Evolutionary conservation across 805 yeast genomes (phyloP).

Genomic region (Cyberlindnera sargentensis): DNA sequence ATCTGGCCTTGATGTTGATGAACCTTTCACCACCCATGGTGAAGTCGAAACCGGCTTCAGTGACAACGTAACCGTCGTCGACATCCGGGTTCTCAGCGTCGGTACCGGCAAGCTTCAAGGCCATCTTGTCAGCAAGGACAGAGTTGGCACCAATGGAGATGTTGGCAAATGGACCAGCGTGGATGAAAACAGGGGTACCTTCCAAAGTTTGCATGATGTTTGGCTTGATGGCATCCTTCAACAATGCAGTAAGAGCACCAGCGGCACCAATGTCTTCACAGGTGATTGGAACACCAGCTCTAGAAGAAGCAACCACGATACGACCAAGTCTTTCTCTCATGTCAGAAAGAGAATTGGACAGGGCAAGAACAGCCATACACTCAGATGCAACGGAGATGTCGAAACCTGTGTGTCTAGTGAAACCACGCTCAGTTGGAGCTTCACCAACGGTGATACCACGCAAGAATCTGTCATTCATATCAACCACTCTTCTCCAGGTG

Average conservation of each 20-base stretch:
- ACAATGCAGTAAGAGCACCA: slow-evolving; percentile 76
- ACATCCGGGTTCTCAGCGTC: slow-evolving; percentile 34
- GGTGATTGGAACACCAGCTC: slow-evolving; percentile 65
- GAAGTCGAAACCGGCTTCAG: slow-evolving; percentile 87
- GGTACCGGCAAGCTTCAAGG: slow-evolving; percentile 72
- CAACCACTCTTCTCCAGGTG: slow-evolving; percentile 80
- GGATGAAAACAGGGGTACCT: slow-evolving; percentile 83
- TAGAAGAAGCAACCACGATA: slow-evolving; percentile 67
- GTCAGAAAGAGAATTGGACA: slow-evolving; percentile 62
- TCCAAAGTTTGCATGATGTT: slow-evolving; percentile 83
- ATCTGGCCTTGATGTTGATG: slow-evolving; percentile 73
- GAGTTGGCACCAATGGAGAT: slow-evolving; percentile 84
- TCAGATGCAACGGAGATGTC: slow-evolving; percentile 84
- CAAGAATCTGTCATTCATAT: slow-evolving; percentile 73
- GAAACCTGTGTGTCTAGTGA: slow-evolving; percentile 67
- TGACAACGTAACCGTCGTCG: slow-evolving; percentile 68
- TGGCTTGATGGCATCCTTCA: slow-evolving; percentile 80
- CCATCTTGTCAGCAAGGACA: slow-evolving; percentile 73
- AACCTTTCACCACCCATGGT: slow-evolving; percentile 92
- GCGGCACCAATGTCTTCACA: slow-evolving; percentile 83
- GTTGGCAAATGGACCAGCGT: slow-evolving; percentile 87
- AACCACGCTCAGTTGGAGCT: slow-evolving; percentile 75
- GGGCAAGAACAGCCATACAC: slow-evolving; percentile 78
- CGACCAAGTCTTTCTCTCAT: slow-evolving; percentile 68
- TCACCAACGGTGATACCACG: slow-evolving; percentile 75